Base-by-base conservation (phyloP, 768 basidiomycete genomes). In the Tubosaeta sp. region DNA sequence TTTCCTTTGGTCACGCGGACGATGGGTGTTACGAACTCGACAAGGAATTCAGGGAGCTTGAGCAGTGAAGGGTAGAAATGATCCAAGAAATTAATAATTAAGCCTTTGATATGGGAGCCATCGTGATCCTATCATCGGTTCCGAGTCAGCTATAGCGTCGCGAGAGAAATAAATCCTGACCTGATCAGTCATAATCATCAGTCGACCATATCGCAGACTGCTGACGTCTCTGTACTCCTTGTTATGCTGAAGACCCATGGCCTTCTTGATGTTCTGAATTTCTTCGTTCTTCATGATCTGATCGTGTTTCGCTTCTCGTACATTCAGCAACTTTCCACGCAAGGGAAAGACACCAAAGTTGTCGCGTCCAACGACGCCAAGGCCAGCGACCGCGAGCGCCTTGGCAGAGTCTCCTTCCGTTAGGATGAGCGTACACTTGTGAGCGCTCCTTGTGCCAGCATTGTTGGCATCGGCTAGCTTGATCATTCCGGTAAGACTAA, bases 111-210 rank as follows among this genome's bases (percentile, higher is more conserved):
- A 72, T 99, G 97, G n/a, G 97, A 98, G 47, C 97, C 97, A 71
- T 99, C 97, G 72, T 98, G 93, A 82, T 99, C 97, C 93, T 97
- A 65, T 4, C 46, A 43, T 5, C 39, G 27, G 51, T 8, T 43
- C 33, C 19, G 6, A 43, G 38, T 43, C 48, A 46, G 32, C 14
- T 14, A 42, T 37, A 29, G 22, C 41, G 35, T 38, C 4, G 25
- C 17, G 46, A 37, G n/a, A 48, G 5, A 45, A 27, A 5, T 9
- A 10, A 11, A 47, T n/a, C 8, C 56, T 44, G 48, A 92, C 94
- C 82, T 97, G 95, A 86, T 99, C 97, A 5, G 97, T 92, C 97
- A 99, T 99, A 61, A 99, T 91, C 97, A 99, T 99, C 45, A 99
- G 67, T 46, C 86, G 84, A 1, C 97, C 97, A 63, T 99, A 99